Conservation (phyloP, 129 eudicot species). For the Escallonia rubra region DNA sequence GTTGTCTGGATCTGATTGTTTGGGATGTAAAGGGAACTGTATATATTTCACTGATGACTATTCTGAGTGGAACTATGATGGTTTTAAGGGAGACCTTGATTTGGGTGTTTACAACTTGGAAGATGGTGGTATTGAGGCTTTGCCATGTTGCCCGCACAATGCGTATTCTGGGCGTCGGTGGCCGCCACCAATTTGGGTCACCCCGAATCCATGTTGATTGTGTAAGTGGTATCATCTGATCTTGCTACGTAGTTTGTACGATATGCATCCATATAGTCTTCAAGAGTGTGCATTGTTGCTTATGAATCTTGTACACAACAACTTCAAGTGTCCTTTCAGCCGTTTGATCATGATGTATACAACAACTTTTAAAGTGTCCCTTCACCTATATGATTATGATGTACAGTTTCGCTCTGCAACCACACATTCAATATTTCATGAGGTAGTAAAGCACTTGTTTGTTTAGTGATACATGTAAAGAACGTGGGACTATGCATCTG, state of each 20-base stretch:
- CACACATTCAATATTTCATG: too few relatives aligned
- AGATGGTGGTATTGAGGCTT: conserved; percentile 56
- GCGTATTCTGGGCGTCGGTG: conserved; percentile 39
- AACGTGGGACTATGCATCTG: too few relatives aligned
- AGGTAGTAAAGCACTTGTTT: too few relatives aligned
- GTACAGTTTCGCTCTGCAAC: too few relatives aligned
- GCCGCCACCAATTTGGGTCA: conserved; percentile 78
- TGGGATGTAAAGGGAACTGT: conserved; percentile 57
- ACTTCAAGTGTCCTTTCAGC: too few relatives aligned
- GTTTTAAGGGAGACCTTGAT: conserved; percentile 62
- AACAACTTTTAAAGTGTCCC: too few relatives aligned
- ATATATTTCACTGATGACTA: conserved; percentile 80
- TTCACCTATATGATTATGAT: too few relatives aligned
- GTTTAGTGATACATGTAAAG: too few relatives aligned
- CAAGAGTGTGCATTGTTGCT: too few relatives aligned
- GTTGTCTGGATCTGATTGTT: conserved; percentile 44
- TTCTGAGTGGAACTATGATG: conserved; percentile 59
- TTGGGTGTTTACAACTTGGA: conserved; percentile 64
- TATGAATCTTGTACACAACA: too few relatives aligned
- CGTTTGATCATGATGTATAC: too few relatives aligned
- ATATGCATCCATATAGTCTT: too few relatives aligned
- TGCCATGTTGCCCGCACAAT: conserved; percentile 54
- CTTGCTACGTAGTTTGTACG: background rate
- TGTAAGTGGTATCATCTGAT: conserved; percentile 18
- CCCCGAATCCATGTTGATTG: conserved; percentile 55